phyloP scores from a whole-genome alignment of 768 basidiomycete species.

The Clavaria fumosa region DNA sequence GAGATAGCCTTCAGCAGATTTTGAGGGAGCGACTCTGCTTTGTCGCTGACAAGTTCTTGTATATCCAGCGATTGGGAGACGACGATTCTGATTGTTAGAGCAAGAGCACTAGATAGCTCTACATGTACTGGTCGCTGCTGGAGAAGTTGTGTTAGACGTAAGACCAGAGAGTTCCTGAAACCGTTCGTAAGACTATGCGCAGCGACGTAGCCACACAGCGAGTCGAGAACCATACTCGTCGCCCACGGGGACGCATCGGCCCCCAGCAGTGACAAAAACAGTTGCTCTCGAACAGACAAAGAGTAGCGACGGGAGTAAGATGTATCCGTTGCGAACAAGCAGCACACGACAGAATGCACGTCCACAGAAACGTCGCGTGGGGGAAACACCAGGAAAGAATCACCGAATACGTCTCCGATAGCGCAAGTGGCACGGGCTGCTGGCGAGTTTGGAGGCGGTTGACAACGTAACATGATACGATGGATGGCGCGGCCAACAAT shows the following conservation, averaged over 20 bases:
- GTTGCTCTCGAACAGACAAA: slow-evolving; percentile 2
- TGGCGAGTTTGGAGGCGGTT: background rate
- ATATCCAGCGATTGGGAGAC: background rate
- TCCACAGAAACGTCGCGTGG: slow-evolving; percentile 1
- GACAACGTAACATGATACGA: slow-evolving; percentile 4
- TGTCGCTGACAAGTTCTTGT: background rate
- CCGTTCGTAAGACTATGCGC: background rate
- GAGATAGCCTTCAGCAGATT: slow-evolving; percentile 3
- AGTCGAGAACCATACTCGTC: slow-evolving; percentile 3
- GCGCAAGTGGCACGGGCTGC: slow-evolving; percentile 5
- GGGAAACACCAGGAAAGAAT: slow-evolving; percentile 4
- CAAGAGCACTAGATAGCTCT: slow-evolving; percentile 3
- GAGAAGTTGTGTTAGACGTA: background rate
- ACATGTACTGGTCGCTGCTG: background rate
- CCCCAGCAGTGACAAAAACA: slow-evolving; percentile 3
- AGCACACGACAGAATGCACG: slow-evolving; percentile 3
- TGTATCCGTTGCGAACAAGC: slow-evolving; percentile 2
- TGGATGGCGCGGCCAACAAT: slow-evolving; percentile 4
- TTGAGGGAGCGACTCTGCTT: slow-evolving; percentile 2
- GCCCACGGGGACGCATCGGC: background rate
- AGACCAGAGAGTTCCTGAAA: background rate
- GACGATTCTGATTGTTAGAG: slow-evolving; percentile 1
- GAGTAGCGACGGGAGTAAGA: slow-evolving; percentile 3
- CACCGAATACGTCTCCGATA: slow-evolving; percentile 5
- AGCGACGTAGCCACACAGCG: slow-evolving; percentile 1